Evolutionary conservation across 2,329 filamentous ascomycete genomes (phyloP).

Genomic region (Aspergillus sojae): DNA sequence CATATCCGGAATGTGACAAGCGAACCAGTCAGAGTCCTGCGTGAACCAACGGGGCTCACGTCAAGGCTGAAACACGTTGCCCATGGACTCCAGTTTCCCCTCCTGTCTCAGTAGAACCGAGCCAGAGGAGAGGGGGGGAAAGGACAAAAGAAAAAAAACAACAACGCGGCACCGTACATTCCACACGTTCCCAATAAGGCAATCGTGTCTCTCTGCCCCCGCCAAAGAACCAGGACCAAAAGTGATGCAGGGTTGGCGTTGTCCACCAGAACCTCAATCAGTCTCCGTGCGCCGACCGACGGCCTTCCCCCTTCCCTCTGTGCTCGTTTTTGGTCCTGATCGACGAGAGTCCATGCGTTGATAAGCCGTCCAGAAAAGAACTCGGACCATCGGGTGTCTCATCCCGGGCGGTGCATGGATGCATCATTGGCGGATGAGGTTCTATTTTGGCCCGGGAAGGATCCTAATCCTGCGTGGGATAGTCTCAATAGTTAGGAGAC

Average conservation of each 20-base stretch:
- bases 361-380: conserved; percentile 5
- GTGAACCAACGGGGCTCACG: background rate
- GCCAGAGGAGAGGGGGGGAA: background rate
- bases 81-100: background rate
- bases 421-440: background rate
- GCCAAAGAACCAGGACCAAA: background rate
- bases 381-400: conserved; percentile 8
- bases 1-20: conserved; percentile 5
- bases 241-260: background rate
- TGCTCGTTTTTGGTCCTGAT: background rate
- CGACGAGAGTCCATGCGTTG: conserved; percentile 9
- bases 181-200: background rate
- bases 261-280: no score
- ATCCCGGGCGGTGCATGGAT: background rate
- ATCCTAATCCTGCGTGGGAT: background rate
- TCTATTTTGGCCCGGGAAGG: background rate
- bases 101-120: conserved; percentile 21
- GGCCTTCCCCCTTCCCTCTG: background rate
- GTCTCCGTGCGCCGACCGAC: background rate
- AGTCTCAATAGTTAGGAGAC: background rate
- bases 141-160: background rate
- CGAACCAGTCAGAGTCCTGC: background rate
- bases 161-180: background rate
- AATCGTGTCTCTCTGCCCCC: no score
- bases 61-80: conserved; percentile 9